Conservation (phyloP, 2,329 filamentous ascomycete species). For the Penicillium sp. region DNA sequence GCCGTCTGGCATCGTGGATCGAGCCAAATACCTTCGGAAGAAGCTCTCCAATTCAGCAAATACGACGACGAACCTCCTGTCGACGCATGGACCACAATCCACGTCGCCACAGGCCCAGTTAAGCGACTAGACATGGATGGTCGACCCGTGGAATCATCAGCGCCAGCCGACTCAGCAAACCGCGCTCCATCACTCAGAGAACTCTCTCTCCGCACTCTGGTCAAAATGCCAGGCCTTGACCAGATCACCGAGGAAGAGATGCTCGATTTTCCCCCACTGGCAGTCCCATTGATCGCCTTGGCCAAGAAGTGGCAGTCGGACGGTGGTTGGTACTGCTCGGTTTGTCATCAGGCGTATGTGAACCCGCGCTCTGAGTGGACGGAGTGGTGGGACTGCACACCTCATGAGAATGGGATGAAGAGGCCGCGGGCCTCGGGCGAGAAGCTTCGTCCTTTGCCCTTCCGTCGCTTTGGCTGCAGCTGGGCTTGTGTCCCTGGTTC, state of each 20-base stretch:
- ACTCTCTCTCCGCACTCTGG: conserved; percentile 38
- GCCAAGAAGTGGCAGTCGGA: conserved; percentile 34
- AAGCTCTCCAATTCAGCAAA: conserved; percentile 7
- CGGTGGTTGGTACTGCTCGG: conserved; percentile 38
- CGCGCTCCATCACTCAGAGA: conserved; percentile 42
- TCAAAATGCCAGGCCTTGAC: conserved; percentile 34
- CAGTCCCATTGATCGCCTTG: conserved; percentile 33
- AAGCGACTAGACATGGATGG: conserved; percentile 35
- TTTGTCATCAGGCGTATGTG: conserved; percentile 40
- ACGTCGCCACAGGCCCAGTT: conserved; percentile 34
- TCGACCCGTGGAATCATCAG: conserved; percentile 14
- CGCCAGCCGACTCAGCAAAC: conserved; percentile 4
- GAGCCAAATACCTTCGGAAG: neutral
- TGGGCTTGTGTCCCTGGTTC: conserved; percentile 33
- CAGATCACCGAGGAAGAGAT: conserved; percentile 36
- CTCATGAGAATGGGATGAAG: conserved; percentile 37
- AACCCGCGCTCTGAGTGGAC: conserved; percentile 42
- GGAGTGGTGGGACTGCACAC: conserved; percentile 43
- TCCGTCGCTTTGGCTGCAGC: conserved; percentile 40
- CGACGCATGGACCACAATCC: conserved; percentile 34
- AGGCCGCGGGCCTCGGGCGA: conserved; percentile 28
- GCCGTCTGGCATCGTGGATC: conserved; percentile 29
- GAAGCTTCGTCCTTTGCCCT: conserved; percentile 36
- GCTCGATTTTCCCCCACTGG: conserved; percentile 29
- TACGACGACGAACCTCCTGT: conserved; percentile 26